A percentile compares a stretch with the other conserved stretches of the same genome.
These are phyloP conservation scores for Cladosporium colombiae DNA, from an alignment of 2,329 filamentous ascomycete genomes.

Conservation along the genomic window DNA sequence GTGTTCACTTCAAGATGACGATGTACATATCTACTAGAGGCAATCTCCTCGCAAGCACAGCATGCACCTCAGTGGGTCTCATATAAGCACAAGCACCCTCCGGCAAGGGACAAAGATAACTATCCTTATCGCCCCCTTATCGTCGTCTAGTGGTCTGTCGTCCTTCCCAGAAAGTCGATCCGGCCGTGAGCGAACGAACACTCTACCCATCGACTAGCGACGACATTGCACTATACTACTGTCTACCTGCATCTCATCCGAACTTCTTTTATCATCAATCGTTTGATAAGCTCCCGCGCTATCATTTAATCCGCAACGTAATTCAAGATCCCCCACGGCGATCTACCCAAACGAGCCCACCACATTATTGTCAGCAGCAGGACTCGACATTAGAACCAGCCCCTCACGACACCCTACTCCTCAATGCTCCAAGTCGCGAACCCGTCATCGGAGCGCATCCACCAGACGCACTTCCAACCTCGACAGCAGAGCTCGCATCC, in stretches of 20 bases:
- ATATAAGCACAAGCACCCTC: background rate
- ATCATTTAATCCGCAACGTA: constrained; percentile 53
- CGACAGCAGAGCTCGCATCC: constrained; percentile 15
- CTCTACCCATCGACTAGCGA: background rate
- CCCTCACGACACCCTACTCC: background rate
- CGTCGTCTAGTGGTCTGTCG: background rate
- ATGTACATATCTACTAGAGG: too few relatives aligned
- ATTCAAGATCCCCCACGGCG: constrained; percentile 81
- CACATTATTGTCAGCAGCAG: background rate
- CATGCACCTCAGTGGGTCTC: background rate
- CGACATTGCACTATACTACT: constrained; percentile 56
- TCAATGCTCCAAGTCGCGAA: constrained; percentile 19
- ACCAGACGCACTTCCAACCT: constrained; percentile 10
- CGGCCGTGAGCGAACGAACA: background rate
- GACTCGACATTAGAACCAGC: background rate
- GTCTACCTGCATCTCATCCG: background rate
- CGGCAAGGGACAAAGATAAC: constrained; percentile 13
- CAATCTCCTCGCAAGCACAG: background rate
- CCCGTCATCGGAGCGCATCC: constrained; percentile 17
- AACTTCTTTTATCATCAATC: background rate
- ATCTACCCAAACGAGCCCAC: background rate
- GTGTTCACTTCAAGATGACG: background rate
- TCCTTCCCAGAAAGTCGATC: constrained; percentile 13
- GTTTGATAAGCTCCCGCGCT: background rate
- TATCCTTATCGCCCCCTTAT: constrained; percentile 20